A percentile compares a stretch with the other conserved stretches of the same genome.
Evolutionary conservation across 345 rosid genomes (phyloP).

Genomic region (Corchorus olitorius): DNA sequence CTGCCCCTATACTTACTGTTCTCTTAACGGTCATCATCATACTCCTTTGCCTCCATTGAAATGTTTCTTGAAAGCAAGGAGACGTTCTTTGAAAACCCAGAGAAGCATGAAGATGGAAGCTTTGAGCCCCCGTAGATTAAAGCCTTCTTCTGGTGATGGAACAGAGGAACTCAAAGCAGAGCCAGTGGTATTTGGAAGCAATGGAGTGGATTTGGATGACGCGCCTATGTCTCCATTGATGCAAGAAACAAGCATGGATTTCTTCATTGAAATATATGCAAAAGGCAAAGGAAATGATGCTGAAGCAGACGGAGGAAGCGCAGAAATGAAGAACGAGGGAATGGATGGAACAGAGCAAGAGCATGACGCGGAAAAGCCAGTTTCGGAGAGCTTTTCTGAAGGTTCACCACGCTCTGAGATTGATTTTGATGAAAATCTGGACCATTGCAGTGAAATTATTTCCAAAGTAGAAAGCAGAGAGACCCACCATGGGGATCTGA

Average conservation of each 20-base stretch:
- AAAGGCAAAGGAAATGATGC: conserved; percentile 31
- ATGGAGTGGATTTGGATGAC: conserved; percentile 16
- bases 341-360: conserved; percentile 22
- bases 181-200: not conserved
- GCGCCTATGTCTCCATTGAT: conserved; percentile 14
- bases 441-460: not conserved
- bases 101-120: conserved; percentile 47
- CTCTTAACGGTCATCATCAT: conserved; percentile 89
- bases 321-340: conserved; percentile 13
- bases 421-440: conserved; percentile 30
- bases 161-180: conserved; percentile 18
- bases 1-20: conserved; percentile 82
- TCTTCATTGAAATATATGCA: conserved; percentile 48
- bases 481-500: conserved; percentile 15
- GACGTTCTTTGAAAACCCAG: conserved; percentile 62
- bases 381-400: conserved; percentile 36
- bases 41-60: conserved; percentile 70
- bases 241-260: conserved; percentile 30
- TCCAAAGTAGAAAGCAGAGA: conserved; percentile 11
- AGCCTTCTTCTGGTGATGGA: conserved; percentile 15
- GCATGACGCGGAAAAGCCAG: conserved; percentile 25
- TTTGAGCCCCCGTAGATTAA: conserved; percentile 31
- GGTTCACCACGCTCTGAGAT: conserved; percentile 45
- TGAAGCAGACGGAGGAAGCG: conserved; percentile 20
- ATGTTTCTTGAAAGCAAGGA: conserved; percentile 66